These are phyloP conservation scores for Purpureocillium lavendulum DNA, from an alignment of 2,329 filamentous ascomycete species.

Conservation along the genomic window DNA sequence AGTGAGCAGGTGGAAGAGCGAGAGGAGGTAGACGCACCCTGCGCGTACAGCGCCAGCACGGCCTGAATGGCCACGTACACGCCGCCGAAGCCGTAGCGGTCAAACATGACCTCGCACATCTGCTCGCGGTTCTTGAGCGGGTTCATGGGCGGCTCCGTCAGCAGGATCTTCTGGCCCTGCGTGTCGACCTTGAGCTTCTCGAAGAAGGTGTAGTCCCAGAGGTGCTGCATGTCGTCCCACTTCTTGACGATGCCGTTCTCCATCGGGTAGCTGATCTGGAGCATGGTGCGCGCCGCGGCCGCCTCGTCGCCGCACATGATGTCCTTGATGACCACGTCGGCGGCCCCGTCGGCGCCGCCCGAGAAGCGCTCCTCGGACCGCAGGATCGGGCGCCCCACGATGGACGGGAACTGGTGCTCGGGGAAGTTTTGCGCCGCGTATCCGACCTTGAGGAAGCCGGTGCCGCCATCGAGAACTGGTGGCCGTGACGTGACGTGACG, in stretches of 20 bases:
- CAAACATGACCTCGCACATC: conserved; percentile 99
- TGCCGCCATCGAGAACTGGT: conserved; percentile 96
- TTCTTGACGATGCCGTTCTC: conserved; percentile 99
- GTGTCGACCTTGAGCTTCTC: conserved; percentile 95
- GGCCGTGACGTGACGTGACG: conserved; percentile 2
- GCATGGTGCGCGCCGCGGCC: conserved; percentile 88
- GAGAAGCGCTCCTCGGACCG: conserved; percentile 69
- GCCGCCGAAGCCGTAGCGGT: conserved; percentile 89
- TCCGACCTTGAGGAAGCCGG: conserved; percentile 98
- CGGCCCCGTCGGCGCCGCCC: conserved; percentile 37
- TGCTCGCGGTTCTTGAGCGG: conserved; percentile 92
- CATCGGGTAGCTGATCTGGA: conserved; percentile 99
- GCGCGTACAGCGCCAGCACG: conserved; percentile 89
- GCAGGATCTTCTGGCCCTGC: conserved; percentile 86
- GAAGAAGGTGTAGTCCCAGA: conserved; percentile 98
- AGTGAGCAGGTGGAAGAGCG: background rate
- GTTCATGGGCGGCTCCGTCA: conserved; percentile 97
- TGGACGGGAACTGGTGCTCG: conserved; percentile 96
- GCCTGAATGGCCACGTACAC: conserved; percentile 98
- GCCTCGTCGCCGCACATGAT: conserved; percentile 99
- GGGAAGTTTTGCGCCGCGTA: conserved; percentile 99
- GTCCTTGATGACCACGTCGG: conserved; percentile 72
- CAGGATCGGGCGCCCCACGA: conserved; percentile 94
- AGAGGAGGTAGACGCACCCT: conserved; percentile 51
- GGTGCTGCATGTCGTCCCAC: conserved; percentile 99